Evolutionary conservation across 2,329 filamentous ascomycete genomes (phyloP).

Genomic region (Amphichorda felina): DNA sequence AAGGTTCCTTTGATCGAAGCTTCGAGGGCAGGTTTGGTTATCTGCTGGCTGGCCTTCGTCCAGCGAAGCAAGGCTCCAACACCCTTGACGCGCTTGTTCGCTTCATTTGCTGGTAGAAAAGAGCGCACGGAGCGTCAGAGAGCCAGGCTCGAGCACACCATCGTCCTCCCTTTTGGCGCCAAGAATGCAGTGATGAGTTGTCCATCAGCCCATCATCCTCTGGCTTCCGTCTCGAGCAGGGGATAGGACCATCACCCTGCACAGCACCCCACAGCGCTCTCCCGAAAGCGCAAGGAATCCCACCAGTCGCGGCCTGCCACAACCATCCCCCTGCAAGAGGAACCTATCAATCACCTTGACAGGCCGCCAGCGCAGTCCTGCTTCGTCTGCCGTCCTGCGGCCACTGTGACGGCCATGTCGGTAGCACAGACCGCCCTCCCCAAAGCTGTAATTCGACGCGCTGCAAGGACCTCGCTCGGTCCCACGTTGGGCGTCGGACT

Average conservation of each 20-base stretch:
- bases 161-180: constrained; percentile 9
- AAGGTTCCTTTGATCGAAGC: too few relatives aligned
- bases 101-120: too few relatives aligned
- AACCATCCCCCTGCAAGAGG: constrained; percentile 12
- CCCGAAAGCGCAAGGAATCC: constrained; percentile 25
- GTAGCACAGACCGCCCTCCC: neutral
- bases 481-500: constrained; percentile 13
- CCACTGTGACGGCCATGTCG: constrained; percentile 29
- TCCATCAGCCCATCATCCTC: constrained; percentile 28
- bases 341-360: constrained; percentile 27
- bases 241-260: constrained; percentile 30
- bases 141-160: too few relatives aligned
- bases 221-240: constrained; percentile 11
- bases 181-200: constrained; percentile 30
- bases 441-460: neutral
- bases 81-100: too few relatives aligned
- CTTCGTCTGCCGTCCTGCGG: too few relatives aligned
- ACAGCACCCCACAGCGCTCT: constrained; percentile 21
- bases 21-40: too few relatives aligned
- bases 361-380: constrained; percentile 34
- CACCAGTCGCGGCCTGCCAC: constrained; percentile 20
- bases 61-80: too few relatives aligned
- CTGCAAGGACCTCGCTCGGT: neutral
- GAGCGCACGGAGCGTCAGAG: too few relatives aligned
- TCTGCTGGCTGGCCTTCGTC: too few relatives aligned